Conservation (phyloP, 169 alveolate species). For the Babesia bigemina region DNA sequence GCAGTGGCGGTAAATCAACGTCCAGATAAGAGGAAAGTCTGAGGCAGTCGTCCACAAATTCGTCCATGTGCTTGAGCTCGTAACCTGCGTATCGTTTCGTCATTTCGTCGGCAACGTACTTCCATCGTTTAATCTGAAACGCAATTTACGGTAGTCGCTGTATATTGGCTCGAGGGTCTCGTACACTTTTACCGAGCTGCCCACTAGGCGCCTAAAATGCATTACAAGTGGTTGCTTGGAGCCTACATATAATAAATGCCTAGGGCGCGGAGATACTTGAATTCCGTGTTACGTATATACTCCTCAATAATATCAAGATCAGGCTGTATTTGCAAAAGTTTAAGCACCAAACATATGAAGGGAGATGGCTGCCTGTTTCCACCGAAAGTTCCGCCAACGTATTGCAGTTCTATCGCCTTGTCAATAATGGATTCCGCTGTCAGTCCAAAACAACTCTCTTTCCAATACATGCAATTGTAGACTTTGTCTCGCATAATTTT, state of each 20-base stretch:
- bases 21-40: conserved; percentile 86
- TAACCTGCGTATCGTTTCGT: conserved; percentile 40
- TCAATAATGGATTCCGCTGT: conserved; percentile 93
- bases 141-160: conserved; percentile 94
- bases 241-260: conserved; percentile 90
- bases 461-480: conserved; percentile 85
- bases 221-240: background rate
- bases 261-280: conserved; percentile 94
- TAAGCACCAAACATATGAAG: conserved; percentile 93
- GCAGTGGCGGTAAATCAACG: conserved; percentile 91
- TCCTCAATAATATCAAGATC: conserved; percentile 92
- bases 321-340: conserved; percentile 95
- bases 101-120: conserved; percentile 56
- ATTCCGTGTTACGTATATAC: conserved; percentile 92
- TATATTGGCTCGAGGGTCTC: conserved; percentile 91
- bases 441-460: conserved; percentile 87
- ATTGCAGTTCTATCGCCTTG: conserved; percentile 91
- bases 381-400: conserved; percentile 97
- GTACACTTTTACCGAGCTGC: conserved; percentile 75
- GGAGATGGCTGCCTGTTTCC: conserved; percentile 94
- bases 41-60: conserved; percentile 93
- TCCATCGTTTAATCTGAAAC: conserved; percentile 89
- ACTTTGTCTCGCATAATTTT: conserved; percentile 85
- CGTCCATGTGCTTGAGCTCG: conserved; percentile 93
- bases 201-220: conserved; percentile 74